Conservation (phyloP, 805 yeast genomes). For the Candida caryicola region DNA sequence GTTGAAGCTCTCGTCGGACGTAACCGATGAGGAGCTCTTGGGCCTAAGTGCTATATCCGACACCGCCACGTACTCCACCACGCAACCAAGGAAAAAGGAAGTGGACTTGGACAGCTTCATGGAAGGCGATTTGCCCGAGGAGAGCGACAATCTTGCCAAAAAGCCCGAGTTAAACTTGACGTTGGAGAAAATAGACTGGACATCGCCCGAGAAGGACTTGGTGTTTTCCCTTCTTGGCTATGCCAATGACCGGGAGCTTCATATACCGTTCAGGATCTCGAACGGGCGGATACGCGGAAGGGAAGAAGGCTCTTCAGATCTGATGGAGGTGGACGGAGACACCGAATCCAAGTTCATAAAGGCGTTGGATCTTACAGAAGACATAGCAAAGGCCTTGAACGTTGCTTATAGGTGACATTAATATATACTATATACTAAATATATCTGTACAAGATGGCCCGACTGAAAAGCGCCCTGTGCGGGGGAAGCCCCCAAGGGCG, state of each 20-base stretch:
- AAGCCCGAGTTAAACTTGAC: conserved; percentile 13
- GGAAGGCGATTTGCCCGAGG: conserved; percentile 19
- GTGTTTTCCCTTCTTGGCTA: conserved; percentile 18
- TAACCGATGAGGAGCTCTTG: conserved; percentile 38
- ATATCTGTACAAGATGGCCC: conserved; percentile 1
- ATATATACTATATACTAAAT: conserved; percentile 9
- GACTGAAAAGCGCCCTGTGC: too few relatives aligned
- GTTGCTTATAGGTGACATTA: conserved; percentile 8
- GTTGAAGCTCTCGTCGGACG: conserved; percentile 33
- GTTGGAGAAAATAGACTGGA: conserved; percentile 23
- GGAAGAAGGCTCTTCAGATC: conserved; percentile 8
- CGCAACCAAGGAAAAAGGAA: conserved; percentile 13
- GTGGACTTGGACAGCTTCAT: conserved; percentile 25
- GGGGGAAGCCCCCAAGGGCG: too few relatives aligned
- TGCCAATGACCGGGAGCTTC: conserved; percentile 10
- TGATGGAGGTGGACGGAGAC: conserved; percentile 20
- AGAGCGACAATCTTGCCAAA: not conserved
- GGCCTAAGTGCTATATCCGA: conserved; percentile 32
- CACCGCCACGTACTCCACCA: conserved; percentile 17
- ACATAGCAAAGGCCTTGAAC: conserved; percentile 22
- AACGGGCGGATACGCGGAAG: conserved; percentile 22
- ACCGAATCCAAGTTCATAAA: conserved; percentile 18
- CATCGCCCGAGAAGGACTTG: conserved; percentile 23
- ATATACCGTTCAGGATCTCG: conserved; percentile 23
- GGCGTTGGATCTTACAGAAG: conserved; percentile 32